Conservation (phyloP, 495 filamentous ascomycete species). For the Pseudomonodictys pantanalensis region DNA sequence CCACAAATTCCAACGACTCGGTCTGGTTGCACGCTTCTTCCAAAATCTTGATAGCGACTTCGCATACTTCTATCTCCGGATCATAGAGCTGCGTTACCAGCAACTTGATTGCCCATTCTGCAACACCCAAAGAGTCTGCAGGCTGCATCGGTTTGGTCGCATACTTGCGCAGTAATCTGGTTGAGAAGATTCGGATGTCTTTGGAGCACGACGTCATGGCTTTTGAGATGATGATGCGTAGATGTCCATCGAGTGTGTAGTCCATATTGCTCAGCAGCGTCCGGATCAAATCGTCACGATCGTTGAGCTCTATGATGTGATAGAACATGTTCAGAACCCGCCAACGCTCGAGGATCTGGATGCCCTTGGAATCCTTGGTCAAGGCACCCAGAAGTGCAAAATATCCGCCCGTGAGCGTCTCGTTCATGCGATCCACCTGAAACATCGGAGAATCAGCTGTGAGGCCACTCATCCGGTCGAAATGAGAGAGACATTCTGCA, state of each 20-base stretch:
- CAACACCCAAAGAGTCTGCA: slow-evolving; percentile 37
- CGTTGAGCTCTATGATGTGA: slow-evolving; percentile 86
- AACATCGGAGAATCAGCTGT: slow-evolving; percentile 87
- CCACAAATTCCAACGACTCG: slow-evolving; percentile 86
- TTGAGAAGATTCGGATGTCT: slow-evolving; percentile 82
- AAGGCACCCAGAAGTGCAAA: slow-evolving; percentile 87
- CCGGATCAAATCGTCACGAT: slow-evolving; percentile 86
- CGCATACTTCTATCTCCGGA: slow-evolving; percentile 93
- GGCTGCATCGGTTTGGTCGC: slow-evolving; percentile 49
- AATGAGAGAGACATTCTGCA: slow-evolving; percentile 90
- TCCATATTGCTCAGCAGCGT: slow-evolving; percentile 86
- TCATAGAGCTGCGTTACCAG: slow-evolving; percentile 98
- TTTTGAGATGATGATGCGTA: slow-evolving; percentile 87
- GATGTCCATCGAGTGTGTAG: slow-evolving; percentile 82
- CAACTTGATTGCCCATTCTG: slow-evolving; percentile 93
- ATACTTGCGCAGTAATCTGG: slow-evolving; percentile 79
- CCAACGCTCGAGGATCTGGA: slow-evolving; percentile 92
- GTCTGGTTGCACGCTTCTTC: slow-evolving; percentile 95
- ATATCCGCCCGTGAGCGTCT: slow-evolving; percentile 85
- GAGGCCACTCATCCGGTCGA: slow-evolving; percentile 86
- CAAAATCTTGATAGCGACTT: slow-evolving; percentile 90
- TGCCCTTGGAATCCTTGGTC: slow-evolving; percentile 73
- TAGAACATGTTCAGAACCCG: slow-evolving; percentile 99
- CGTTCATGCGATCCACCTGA: slow-evolving; percentile 72
- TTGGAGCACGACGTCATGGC: slow-evolving; percentile 88